Evolutionary conservation across 148 eudicot genomes (phyloP), one percentile per base, ranked within the genome.

Genomic region (Nepenthes gracilis): DNA sequence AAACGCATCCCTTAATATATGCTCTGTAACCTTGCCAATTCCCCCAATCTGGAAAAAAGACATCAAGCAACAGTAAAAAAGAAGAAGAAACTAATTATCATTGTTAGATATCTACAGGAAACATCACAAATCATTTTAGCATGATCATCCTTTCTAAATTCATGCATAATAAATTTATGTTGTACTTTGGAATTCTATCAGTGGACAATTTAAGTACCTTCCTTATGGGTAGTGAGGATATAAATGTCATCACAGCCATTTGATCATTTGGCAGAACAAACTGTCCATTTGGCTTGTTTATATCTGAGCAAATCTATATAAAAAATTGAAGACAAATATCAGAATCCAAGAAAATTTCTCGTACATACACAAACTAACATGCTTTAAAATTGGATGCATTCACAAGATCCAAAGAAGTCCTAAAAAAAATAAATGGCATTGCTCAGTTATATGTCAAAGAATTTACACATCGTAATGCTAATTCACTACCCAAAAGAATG

Each of bases 281-380:
- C 67, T 93, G 95, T 59, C 98, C 98, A 73, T 93, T 93, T 77
- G 98, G 98, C 66, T 93, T 93, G 72, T 93, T 88, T 67, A 93
- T 93, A 70, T 93, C 98, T 52, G 98, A 93, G 70, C 95, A 88
- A 63, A 93, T 87, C 98, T 93, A 50, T 4, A 71, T 23, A 62
- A 36, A 43, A 55, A 35, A 55, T 54, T 50, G 33, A 49, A 35
- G 34, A 53, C 32, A 51, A 11, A 55, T 63, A 63, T 63, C 35
- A 53, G 2, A 13, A 2, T 10, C 53, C 8, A 4, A 38, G 33
- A 9, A 54, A 43, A 53, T n/a, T 54, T 15, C 2, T 2, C 35
- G 9, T 8, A 33, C 32, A 40, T 54, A 54, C 1, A 50, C 23
- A 55, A 35, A 9, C 11, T 9, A 55, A 33, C 1, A 55, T 35